Conservation (phyloP, 768 basidiomycete species). For the Rhodotorula diobovata region DNA sequence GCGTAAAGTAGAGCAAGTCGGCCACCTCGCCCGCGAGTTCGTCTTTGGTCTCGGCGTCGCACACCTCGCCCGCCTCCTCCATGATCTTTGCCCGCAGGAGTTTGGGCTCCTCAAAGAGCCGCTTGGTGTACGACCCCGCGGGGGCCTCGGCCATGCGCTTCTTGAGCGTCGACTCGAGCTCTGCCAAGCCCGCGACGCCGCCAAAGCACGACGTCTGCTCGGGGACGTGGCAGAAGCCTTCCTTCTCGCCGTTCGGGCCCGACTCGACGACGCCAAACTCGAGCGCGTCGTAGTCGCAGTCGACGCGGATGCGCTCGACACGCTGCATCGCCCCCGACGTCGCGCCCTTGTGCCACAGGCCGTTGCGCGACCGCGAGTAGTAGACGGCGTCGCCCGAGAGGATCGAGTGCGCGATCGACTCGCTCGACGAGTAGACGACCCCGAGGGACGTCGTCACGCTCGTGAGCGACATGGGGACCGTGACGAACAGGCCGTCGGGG, state of each 20-base stretch:
- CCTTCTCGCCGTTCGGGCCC: slow-evolving; percentile 37
- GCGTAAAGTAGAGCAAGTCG: slow-evolving; percentile 85
- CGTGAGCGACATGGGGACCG: slow-evolving; percentile 67
- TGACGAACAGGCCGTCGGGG: slow-evolving; percentile 85
- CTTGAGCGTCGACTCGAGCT: slow-evolving; percentile 71
- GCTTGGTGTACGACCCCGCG: slow-evolving; percentile 82
- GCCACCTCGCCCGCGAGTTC: slow-evolving; percentile 93
- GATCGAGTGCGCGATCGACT: slow-evolving; percentile 82
- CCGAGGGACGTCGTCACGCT: slow-evolving; percentile 57
- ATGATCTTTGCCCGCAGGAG: slow-evolving; percentile 90
- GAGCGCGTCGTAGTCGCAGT: slow-evolving; percentile 89
- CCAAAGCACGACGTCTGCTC: slow-evolving; percentile 82
- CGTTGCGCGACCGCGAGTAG: slow-evolving; percentile 83
- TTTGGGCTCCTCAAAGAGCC: slow-evolving; percentile 73
- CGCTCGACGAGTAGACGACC: slow-evolving; percentile 86
- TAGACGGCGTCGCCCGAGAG: slow-evolving; percentile 85
- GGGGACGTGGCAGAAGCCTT: slow-evolving; percentile 54
- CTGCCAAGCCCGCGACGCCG: slow-evolving; percentile 67
- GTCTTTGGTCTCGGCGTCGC: slow-evolving; percentile 62
- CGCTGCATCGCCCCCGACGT: slow-evolving; percentile 91
- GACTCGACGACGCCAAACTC: slow-evolving; percentile 76
- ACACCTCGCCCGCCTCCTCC: slow-evolving; percentile 98
- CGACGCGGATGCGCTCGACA: slow-evolving; percentile 70
- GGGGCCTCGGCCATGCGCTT: slow-evolving; percentile 71
- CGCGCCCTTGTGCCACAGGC: slow-evolving; percentile 94